A percentile compares a stretch with the other conserved stretches of the same genome.
phyloP scores from a whole-genome alignment of 805 yeast species.

The Lachancea fermentati region DNA sequence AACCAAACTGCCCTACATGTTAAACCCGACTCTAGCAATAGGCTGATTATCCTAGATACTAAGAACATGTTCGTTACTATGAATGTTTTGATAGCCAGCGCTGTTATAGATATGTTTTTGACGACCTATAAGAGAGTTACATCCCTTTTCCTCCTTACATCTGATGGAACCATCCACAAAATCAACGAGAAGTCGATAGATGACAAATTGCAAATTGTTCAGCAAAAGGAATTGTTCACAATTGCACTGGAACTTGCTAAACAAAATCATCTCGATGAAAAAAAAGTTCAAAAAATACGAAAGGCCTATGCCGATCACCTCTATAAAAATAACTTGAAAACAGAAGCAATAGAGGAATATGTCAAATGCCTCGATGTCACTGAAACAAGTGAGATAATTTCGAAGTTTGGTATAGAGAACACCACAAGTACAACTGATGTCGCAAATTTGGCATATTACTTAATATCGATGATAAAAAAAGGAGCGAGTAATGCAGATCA shows the following conservation, averaged over 20 bases:
- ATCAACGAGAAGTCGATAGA: slow-evolving; percentile 59
- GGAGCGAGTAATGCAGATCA: slow-evolving; percentile 70
- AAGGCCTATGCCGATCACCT: slow-evolving; percentile 66
- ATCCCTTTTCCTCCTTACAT: slow-evolving; percentile 54
- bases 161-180: slow-evolving; percentile 70
- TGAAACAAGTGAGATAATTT: slow-evolving; percentile 69
- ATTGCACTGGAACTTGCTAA: slow-evolving; percentile 68
- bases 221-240: slow-evolving; percentile 63
- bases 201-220: slow-evolving; percentile 63
- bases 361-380: slow-evolving; percentile 50
- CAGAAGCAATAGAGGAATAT: slow-evolving; percentile 71
- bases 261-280: slow-evolving; percentile 23
- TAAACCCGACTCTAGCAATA: slow-evolving; percentile 39
- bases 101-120: slow-evolving; percentile 53
- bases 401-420: slow-evolving; percentile 69
- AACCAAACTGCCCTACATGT: slow-evolving; percentile 31
- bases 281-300: slow-evolving; percentile 35
- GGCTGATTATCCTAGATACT: slow-evolving; percentile 63
- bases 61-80: slow-evolving; percentile 65
- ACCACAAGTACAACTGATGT: slow-evolving; percentile 28
- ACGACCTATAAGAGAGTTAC: slow-evolving; percentile 37
- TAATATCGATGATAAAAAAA: slow-evolving; percentile 52
- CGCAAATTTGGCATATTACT: slow-evolving; percentile 52
- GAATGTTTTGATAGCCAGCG: slow-evolving; percentile 59
- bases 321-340: slow-evolving; percentile 57